Percentiles rank a stretch among this genome's conserved stretches.
phyloP scores from a whole-genome alignment of 306 rosid genomes.

The Lathyrus aphaca region DNA sequence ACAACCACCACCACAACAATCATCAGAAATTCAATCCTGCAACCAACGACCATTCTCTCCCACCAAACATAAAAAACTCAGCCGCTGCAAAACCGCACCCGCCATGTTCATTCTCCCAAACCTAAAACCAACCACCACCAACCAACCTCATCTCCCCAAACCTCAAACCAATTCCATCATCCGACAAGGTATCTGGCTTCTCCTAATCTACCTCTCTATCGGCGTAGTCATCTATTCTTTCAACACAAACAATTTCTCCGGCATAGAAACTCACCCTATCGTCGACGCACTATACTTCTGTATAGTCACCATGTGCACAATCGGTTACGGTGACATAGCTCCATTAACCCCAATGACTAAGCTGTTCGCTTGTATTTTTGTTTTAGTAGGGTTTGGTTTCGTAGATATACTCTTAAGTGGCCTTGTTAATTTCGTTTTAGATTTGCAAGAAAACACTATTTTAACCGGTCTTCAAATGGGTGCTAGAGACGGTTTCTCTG shows the following conservation, averaged over 20 bases:
- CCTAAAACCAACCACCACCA: slow-evolving; percentile 35
- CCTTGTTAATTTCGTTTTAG: slow-evolving; percentile 71
- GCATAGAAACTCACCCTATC: slow-evolving; percentile 66
- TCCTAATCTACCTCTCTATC: slow-evolving; percentile 55
- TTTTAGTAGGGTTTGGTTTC: slow-evolving; percentile 81
- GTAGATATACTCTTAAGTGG: slow-evolving; percentile 74
- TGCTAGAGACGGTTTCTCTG: slow-evolving; percentile 50
- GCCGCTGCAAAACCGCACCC: slow-evolving; percentile 80
- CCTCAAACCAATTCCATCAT: slow-evolving; percentile 61
- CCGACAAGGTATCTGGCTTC: slow-evolving; percentile 62
- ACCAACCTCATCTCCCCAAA: slow-evolving; percentile 47
- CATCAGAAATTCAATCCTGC: background rate
- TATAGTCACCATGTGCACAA: slow-evolving; percentile 86
- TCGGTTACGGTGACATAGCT: slow-evolving; percentile 81
- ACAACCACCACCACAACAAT: background rate
- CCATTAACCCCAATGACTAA: slow-evolving; percentile 63
- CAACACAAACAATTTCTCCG: slow-evolving; percentile 64
- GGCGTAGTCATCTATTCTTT: slow-evolving; percentile 73
- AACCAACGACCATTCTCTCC: slow-evolving; percentile 5
- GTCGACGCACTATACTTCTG: slow-evolving; percentile 85
- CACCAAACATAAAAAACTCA: slow-evolving; percentile 46
- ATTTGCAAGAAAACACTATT: slow-evolving; percentile 69
- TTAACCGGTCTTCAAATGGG: slow-evolving; percentile 57
- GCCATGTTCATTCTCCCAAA: slow-evolving; percentile 59
- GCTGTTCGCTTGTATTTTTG: slow-evolving; percentile 71